Conservation (phyloP, 176 grass and related monocot genomes). For the Zoysia pacifica region DNA sequence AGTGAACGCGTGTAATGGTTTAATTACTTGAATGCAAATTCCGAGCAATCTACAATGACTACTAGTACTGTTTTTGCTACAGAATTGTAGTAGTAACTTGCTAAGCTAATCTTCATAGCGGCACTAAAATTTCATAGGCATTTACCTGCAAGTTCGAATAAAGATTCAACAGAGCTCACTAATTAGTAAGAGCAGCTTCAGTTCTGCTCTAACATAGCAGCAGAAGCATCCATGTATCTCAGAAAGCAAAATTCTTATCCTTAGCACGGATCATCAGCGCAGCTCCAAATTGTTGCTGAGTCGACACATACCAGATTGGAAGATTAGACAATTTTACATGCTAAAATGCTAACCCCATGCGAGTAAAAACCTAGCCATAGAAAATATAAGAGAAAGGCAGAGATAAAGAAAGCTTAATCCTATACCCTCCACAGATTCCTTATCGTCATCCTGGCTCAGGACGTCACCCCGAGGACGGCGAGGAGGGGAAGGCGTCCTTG, state of each 20-base stretch:
- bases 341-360: slow-evolving; percentile 41
- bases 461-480: slow-evolving; percentile 55
- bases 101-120: background rate
- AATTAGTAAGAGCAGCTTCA: background rate
- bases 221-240: background rate
- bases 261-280: slow-evolving; percentile 19
- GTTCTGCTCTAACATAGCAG: background rate
- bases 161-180: background rate
- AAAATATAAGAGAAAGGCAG: slow-evolving; percentile 17
- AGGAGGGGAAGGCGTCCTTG: slow-evolving; percentile 85
- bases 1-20: background rate
- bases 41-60: background rate
- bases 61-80: background rate
- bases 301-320: slow-evolving; percentile 38
- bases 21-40: background rate
- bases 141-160: background rate
- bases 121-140: background rate
- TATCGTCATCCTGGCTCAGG: slow-evolving; percentile 38
- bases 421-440: slow-evolving; percentile 45
- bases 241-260: slow-evolving; percentile 44
- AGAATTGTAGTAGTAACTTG: background rate
- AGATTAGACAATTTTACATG: slow-evolving; percentile 58
- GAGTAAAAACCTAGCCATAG: slow-evolving; percentile 38
- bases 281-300: slow-evolving; percentile 23
- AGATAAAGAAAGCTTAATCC: slow-evolving; percentile 44